Percentiles rank a stretch among this genome's conserved stretches.
These are phyloP conservation scores for Prunus yedoensis DNA, from an alignment of 331 rosid species.

Conservation along the genomic window DNA sequence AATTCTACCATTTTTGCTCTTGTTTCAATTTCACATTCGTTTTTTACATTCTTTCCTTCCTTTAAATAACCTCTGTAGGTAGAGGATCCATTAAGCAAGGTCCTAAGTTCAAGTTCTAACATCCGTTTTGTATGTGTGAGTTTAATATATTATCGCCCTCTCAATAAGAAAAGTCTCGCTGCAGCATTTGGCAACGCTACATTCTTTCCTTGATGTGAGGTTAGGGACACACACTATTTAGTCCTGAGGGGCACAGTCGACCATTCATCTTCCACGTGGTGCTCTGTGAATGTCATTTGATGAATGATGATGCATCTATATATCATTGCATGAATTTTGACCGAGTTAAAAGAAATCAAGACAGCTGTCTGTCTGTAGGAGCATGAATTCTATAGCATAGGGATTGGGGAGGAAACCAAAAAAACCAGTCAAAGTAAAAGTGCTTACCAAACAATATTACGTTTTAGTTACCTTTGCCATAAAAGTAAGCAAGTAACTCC, in stretches of 20 bases:
- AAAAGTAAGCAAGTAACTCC: background rate
- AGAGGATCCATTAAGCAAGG: fast-evolving
- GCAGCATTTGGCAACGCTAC: background rate
- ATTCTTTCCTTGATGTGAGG: background rate
- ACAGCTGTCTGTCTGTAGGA: no score
- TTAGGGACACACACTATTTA: background rate
- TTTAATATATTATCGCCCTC: no score
- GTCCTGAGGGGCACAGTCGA: background rate
- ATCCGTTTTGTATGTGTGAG: no score
- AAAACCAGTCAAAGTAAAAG: background rate
- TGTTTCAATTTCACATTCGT: background rate
- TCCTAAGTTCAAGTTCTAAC: no score
- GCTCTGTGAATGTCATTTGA: background rate
- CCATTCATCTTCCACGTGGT: background rate
- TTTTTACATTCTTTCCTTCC: background rate
- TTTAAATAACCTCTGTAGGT: no score
- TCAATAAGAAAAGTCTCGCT: no score
- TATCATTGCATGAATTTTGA: background rate
- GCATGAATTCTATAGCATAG: background rate
- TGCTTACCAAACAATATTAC: background rate
- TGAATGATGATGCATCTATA: background rate
- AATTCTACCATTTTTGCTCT: background rate
- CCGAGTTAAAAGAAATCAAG: no score
- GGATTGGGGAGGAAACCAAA: background rate
- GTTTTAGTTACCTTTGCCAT: background rate